Conservation (phyloP, 768 basidiomycete genomes). For the Collybia sordida region DNA sequence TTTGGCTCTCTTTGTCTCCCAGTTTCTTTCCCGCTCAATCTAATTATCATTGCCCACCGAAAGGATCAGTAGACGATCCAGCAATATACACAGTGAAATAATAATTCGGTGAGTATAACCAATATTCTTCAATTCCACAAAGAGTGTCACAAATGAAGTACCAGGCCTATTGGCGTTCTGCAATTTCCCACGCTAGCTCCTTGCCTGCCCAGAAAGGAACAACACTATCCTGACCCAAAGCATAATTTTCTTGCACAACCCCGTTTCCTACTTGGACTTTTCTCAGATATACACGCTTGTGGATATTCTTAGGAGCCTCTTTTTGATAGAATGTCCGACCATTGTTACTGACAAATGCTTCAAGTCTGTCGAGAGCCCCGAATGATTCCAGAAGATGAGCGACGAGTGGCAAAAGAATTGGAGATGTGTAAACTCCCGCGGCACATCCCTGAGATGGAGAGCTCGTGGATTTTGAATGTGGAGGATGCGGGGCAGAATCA, state of each 20-base stretch:
- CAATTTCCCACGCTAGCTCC: constrained; percentile 71
- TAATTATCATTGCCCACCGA: too few species aligned
- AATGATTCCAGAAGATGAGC: constrained; percentile 89
- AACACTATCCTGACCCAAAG: constrained; percentile 48
- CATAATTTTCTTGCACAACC: constrained; percentile 49
- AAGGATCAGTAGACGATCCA: too few species aligned
- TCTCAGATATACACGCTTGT: constrained; percentile 41
- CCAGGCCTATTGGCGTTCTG: not conserved
- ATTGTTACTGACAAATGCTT: constrained; percentile 74
- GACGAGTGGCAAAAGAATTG: constrained; percentile 86
- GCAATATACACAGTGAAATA: too few species aligned
- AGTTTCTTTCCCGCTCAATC: too few species aligned
- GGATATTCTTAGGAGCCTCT: constrained; percentile 24
- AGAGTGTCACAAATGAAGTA: not conserved
- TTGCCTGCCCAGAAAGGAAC: constrained; percentile 91
- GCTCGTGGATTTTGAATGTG: constrained; percentile 63
- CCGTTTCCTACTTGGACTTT: constrained; percentile 33
- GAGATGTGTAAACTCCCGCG: constrained; percentile 94
- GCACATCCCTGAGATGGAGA: constrained; percentile 78
- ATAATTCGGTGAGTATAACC: not conserved
- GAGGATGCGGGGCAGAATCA: constrained; percentile 93
- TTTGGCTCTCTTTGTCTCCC: not conserved
- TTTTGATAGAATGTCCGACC: constrained; percentile 81
- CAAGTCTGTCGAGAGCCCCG: constrained; percentile 78
- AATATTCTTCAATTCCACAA: not conserved